A percentile compares a stretch with the other conserved stretches of the same genome.
These are phyloP conservation scores for Protomyces inouyei DNA, from an alignment of 1,139 yeast genomes.

Conservation along the genomic window DNA sequence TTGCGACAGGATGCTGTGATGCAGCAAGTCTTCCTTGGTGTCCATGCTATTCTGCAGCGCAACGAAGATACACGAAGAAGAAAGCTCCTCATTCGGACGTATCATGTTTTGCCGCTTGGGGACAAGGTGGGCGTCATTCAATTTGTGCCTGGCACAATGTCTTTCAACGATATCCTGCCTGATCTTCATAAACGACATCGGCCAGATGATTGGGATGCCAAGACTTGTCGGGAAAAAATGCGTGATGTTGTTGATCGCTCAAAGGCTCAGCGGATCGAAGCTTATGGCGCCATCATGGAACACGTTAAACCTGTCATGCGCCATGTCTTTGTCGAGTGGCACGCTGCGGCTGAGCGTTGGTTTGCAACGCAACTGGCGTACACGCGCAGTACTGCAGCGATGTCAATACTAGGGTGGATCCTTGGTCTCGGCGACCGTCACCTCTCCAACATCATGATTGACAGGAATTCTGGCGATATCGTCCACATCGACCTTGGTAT, in stretches of 20 bases:
- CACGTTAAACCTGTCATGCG: conserved; percentile 64
- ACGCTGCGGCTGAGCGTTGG: conserved; percentile 68
- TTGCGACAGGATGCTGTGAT: conserved; percentile 91
- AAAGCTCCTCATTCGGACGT: conserved; percentile 64
- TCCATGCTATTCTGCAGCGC: conserved; percentile 59
- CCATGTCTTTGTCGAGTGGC: conserved; percentile 65
- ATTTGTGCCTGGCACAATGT: conserved; percentile 72
- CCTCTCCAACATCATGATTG: conserved; percentile 82
- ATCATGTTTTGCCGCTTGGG: conserved; percentile 85
- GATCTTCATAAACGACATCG: conserved; percentile 51
- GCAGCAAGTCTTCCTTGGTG: conserved; percentile 94
- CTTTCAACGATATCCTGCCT: conserved; percentile 57
- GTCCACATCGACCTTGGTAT: conserved; percentile 95
- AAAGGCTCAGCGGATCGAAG: conserved; percentile 47
- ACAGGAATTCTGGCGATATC: conserved; percentile 75
- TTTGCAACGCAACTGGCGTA: conserved; percentile 59
- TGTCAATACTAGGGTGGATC: conserved; percentile 80
- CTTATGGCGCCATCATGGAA: conserved; percentile 49
- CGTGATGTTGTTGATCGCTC: conserved; percentile 51
- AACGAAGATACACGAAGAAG: conserved; percentile 57
- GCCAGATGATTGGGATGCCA: conserved; percentile 47
- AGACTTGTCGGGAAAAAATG: conserved; percentile 64
- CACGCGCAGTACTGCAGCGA: conserved; percentile 74
- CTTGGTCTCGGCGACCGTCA: conserved; percentile 95
- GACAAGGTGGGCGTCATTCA: conserved; percentile 85